Evolutionary conservation across 345 rosid genomes (phyloP).

Genomic region (Linum usitatissimum): DNA sequence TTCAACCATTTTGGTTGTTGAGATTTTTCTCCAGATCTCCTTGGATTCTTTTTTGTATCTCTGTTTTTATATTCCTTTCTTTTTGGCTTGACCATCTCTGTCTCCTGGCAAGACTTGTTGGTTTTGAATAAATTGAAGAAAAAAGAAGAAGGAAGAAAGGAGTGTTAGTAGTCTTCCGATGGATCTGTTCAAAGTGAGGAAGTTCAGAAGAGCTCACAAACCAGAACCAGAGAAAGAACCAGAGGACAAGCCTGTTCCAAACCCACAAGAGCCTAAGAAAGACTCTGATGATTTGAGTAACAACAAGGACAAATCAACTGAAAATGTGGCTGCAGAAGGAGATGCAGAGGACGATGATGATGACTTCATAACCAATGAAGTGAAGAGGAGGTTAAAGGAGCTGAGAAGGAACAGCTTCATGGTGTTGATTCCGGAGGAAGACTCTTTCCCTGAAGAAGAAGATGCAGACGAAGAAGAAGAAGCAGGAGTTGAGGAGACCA

Average conservation of each 20-base stretch:
- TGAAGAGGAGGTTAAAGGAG: slow-evolving; percentile 82
- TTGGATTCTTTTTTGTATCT: neutral
- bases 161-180: slow-evolving; percentile 16
- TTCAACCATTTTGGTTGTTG: neutral
- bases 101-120: neutral
- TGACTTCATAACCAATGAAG: slow-evolving; percentile 87
- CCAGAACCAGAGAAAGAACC: slow-evolving; percentile 33
- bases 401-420: slow-evolving; percentile 83
- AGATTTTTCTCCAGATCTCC: neutral
- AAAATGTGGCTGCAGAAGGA: slow-evolving; percentile 18
- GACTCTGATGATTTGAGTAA: slow-evolving; percentile 26
- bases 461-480: slow-evolving; percentile 48
- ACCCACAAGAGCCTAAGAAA: slow-evolving; percentile 34
- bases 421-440: slow-evolving; percentile 95
- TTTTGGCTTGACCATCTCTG: neutral
- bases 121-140: neutral
- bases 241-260: slow-evolving; percentile 35
- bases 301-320: slow-evolving; percentile 16
- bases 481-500: slow-evolving; percentile 38
- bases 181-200: slow-evolving; percentile 69
- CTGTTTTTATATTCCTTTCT: neutral
- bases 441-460: slow-evolving; percentile 49
- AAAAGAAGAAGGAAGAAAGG: slow-evolving; percentile 2
- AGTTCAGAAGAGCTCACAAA: slow-evolving; percentile 49
- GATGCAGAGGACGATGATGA: slow-evolving; percentile 79